These are phyloP conservation scores for Basipetospora chlamydospora DNA, from an alignment of 2,329 filamentous ascomycete genomes.

Conservation along the genomic window DNA sequence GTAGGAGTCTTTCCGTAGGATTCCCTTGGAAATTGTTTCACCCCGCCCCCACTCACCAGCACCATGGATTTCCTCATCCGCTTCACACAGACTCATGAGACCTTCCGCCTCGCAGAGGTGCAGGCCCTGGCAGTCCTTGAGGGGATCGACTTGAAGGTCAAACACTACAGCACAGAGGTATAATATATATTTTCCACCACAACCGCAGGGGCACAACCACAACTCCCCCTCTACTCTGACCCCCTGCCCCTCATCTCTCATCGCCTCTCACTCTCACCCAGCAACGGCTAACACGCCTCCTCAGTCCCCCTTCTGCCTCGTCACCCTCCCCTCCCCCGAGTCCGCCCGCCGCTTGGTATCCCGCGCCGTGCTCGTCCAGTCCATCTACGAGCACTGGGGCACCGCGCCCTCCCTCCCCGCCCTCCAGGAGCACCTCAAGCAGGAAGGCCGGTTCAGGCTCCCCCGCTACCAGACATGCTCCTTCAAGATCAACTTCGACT, in stretches of 20 bases:
- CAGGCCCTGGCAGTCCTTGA: conserved; percentile 61
- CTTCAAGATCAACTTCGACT: conserved; percentile 76
- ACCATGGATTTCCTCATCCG: conserved; percentile 71
- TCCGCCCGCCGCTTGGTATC: conserved; percentile 53
- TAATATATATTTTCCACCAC: too few species aligned
- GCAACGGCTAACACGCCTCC: conserved; percentile 1
- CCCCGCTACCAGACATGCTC: conserved; percentile 44
- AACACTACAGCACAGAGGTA: conserved; percentile 65
- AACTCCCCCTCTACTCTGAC: background rate
- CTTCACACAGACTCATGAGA: conserved; percentile 79
- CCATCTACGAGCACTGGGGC: conserved; percentile 84
- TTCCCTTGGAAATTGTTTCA: too few species aligned
- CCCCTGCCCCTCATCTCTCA: background rate
- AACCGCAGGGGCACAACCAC: too few species aligned
- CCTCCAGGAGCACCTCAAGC: conserved; percentile 38
- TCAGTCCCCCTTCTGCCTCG: conserved; percentile 76
- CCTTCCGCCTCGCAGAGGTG: conserved; percentile 77
- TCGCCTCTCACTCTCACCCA: background rate
- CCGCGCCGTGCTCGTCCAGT: conserved; percentile 68
- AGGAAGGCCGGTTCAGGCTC: background rate
- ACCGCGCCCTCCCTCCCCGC: conserved; percentile 48
- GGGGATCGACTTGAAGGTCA: conserved; percentile 51
- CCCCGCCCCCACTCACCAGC: too few species aligned
- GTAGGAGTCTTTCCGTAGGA: too few species aligned
- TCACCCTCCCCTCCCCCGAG: conserved; percentile 50